Conservation (phyloP, 2,329 filamentous ascomycete species). For the Penicillium sp. region DNA sequence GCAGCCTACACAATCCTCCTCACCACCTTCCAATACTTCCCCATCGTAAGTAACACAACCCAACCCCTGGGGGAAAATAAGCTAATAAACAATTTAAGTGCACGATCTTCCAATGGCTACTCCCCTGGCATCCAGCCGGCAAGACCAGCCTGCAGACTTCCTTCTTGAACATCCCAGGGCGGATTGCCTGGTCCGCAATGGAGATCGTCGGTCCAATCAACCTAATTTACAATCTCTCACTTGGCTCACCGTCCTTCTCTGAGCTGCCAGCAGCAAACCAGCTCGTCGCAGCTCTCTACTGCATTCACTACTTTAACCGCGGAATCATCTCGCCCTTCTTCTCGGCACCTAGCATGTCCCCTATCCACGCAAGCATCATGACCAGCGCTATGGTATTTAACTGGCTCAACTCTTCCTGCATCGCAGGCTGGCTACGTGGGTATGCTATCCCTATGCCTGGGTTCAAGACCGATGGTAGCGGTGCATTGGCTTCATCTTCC, state of each 20-base stretch:
- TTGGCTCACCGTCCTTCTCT: conserved; percentile 53
- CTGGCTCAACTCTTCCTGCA: conserved; percentile 68
- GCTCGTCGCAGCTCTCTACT: conserved; percentile 45
- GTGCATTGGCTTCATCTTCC: background rate
- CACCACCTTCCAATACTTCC: conserved; percentile 42
- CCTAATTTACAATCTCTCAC: conserved; percentile 70
- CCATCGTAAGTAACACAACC: conserved; percentile 33
- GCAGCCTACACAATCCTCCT: conserved; percentile 35
- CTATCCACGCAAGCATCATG: conserved; percentile 70
- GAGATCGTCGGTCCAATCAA: conserved; percentile 73
- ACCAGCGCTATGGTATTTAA: conserved; percentile 67
- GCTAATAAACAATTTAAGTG: conserved; percentile 49
- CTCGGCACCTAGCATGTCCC: conserved; percentile 83
- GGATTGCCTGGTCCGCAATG: conserved; percentile 83
- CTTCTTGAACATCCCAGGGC: conserved; percentile 79
- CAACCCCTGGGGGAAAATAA: background rate
- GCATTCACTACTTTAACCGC: conserved; percentile 86
- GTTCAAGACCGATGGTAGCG: conserved; percentile 14
- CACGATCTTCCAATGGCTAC: conserved; percentile 67
- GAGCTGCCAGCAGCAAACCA: conserved; percentile 36
- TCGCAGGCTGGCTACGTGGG: conserved; percentile 77
- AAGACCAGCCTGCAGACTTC: conserved; percentile 72
- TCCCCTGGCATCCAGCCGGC: conserved; percentile 83
- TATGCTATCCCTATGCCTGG: conserved; percentile 56
- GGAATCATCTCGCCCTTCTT: conserved; percentile 76